Evolutionary conservation across 805 yeast genomes (phyloP).

Genomic region (Metschnikowia santaceciliae): DNA sequence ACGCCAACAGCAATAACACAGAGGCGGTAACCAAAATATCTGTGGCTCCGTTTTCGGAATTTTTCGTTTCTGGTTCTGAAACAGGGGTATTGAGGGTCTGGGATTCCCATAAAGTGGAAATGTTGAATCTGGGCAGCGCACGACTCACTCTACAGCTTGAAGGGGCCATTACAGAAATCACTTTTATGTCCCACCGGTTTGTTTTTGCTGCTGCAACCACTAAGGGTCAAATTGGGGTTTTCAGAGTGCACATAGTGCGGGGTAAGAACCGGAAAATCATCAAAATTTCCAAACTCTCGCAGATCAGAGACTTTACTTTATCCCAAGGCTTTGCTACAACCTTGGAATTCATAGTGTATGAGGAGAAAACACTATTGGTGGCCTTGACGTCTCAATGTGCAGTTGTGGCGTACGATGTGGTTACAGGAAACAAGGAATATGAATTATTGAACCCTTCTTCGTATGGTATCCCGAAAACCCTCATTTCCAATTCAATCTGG

Average conservation of each 20-base stretch:
- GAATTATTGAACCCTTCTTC: constrained; percentile 50
- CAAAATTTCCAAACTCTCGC: constrained; percentile 22
- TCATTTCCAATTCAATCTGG: constrained; percentile 58
- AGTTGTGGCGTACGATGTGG: constrained; percentile 53
- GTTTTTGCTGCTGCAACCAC: constrained; percentile 54
- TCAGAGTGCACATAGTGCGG: constrained; percentile 30
- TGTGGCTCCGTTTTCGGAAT: constrained; percentile 57
- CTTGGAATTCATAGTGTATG: constrained; percentile 38
- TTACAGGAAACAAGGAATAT: constrained; percentile 45
- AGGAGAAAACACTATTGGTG: constrained; percentile 42
- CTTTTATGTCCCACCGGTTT: constrained; percentile 50
- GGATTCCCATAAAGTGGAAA: constrained; percentile 66
- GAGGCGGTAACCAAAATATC: constrained; percentile 52
- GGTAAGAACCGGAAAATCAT: constrained; percentile 31
- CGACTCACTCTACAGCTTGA: constrained; percentile 40
- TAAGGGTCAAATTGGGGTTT: constrained; percentile 44
- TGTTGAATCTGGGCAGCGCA: constrained; percentile 48
- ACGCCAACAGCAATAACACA: constrained; percentile 53
- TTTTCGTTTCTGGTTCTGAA: constrained; percentile 75
- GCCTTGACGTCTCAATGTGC: constrained; percentile 51
- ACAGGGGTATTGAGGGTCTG: constrained; percentile 71
- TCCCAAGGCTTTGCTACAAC: constrained; percentile 41
- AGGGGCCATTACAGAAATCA: constrained; percentile 46
- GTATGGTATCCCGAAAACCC: constrained; percentile 62
- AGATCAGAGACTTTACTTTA: constrained; percentile 13